Percentiles rank a stretch among this genome's conserved stretches.
Conservation (phyloP, 192 early-diverging fungal species). For the Podila minutissima region DNA sequence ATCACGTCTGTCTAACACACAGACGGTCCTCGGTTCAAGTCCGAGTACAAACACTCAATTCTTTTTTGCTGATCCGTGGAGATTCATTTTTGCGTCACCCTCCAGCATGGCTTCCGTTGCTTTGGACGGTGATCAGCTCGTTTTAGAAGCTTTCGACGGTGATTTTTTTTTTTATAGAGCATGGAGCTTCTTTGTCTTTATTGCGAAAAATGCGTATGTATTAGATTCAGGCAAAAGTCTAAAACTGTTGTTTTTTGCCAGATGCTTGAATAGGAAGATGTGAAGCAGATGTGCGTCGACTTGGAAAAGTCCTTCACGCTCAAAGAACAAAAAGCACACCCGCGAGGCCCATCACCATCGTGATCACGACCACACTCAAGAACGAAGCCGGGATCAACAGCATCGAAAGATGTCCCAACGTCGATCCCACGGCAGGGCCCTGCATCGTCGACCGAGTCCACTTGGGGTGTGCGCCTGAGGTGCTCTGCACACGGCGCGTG, state of each 20-base stretch:
- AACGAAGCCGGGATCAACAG: neutral
- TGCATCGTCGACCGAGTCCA: neutral
- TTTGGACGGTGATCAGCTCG: too few relatives aligned
- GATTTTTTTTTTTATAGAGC: too few relatives aligned
- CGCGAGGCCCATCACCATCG: neutral
- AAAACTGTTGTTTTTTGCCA: neutral
- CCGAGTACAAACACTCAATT: conserved; percentile 49
- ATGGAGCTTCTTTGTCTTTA: neutral
- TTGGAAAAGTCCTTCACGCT: neutral
- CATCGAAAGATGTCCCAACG: neutral
- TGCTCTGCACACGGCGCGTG: conserved; percentile 4
- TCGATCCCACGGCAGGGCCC: neutral
- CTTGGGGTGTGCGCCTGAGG: neutral
- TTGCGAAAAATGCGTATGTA: neutral
- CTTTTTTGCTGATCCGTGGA: neutral
- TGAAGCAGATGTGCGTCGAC: neutral
- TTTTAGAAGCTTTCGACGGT: too few relatives aligned
- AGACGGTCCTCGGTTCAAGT: conserved; percentile 55
- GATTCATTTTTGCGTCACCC: too few relatives aligned
- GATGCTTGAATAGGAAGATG: neutral
- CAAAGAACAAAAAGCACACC: neutral
- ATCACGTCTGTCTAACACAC: conserved; percentile 55
- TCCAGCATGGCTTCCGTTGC: too few relatives aligned
- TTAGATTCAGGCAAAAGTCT: neutral
- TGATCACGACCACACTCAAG: neutral